Evolutionary conservation across 352 stramenopile species (phyloP).

Genomic region (Phytophthora fragariaefolia): DNA sequence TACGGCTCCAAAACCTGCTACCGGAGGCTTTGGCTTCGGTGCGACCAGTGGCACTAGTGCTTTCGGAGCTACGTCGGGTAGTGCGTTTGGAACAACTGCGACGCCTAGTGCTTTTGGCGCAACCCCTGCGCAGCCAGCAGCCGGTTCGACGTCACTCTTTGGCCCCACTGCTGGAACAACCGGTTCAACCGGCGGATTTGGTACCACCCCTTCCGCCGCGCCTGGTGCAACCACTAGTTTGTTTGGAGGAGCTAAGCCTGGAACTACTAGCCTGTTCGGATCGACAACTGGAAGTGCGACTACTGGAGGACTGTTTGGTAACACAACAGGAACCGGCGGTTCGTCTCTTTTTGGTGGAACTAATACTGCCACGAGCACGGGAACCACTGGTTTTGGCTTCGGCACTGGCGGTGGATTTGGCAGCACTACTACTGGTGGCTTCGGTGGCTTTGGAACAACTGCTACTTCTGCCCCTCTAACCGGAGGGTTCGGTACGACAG

Average conservation of each 20-base stretch:
- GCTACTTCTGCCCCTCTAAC: constrained; percentile 34
- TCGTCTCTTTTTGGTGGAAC: constrained; percentile 51
- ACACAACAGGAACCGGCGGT: constrained; percentile 30
- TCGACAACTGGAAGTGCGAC: constrained; percentile 35
- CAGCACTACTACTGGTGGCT: constrained; percentile 39
- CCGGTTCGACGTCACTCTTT: constrained; percentile 53
- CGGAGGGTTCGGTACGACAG: constrained; percentile 41
- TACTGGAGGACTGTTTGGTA: constrained; percentile 44
- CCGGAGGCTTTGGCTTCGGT: constrained; percentile 56
- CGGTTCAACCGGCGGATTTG: constrained; percentile 48
- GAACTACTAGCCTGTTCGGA: constrained; percentile 44
- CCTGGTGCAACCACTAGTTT: constrained; percentile 39
- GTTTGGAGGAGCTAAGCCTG: constrained; percentile 51
- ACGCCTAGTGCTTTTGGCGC: constrained; percentile 48
- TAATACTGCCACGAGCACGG: constrained; percentile 34
- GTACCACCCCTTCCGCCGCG: constrained; percentile 34
- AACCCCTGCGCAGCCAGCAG: constrained; percentile 36
- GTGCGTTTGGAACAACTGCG: constrained; percentile 43
- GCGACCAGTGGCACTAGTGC: constrained; percentile 30
- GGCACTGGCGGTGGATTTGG: constrained; percentile 46
- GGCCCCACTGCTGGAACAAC: constrained; percentile 31
- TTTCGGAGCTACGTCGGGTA: constrained; percentile 45
- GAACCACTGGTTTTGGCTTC: constrained; percentile 51
- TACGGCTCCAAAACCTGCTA: constrained; percentile 39
- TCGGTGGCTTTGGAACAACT: constrained; percentile 54